phyloP scores from a whole-genome alignment of 1,139 yeast genomes.

The Lodderomyces orthopsilosis region DNA sequence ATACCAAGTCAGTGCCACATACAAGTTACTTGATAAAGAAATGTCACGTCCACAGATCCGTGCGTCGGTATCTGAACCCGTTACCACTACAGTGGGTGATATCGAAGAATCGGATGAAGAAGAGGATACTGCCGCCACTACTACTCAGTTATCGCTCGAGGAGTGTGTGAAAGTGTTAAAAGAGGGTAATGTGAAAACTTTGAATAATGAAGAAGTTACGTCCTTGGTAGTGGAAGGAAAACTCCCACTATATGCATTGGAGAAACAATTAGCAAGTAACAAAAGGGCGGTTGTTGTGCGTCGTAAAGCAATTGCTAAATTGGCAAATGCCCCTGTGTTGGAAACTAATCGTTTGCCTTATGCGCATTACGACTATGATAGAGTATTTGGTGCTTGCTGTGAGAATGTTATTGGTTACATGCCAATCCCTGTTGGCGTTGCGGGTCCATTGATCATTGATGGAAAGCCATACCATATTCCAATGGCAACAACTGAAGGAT shows the following conservation, averaged over 20 bases:
- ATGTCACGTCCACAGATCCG: slow-evolving; percentile 27
- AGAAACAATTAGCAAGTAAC: slow-evolving; percentile 82
- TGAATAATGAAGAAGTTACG: slow-evolving; percentile 71
- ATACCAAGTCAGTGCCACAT: slow-evolving; percentile 47
- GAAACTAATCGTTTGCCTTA: slow-evolving; percentile 75
- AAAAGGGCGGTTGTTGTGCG: slow-evolving; percentile 92
- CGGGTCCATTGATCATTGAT: slow-evolving; percentile 93
- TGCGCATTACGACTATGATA: slow-evolving; percentile 81
- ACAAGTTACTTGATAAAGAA: slow-evolving; percentile 42
- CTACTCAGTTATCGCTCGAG: slow-evolving; percentile 45
- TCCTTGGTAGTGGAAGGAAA: slow-evolving; percentile 71
- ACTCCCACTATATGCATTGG: slow-evolving; percentile 89
- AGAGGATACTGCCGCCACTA: slow-evolving; percentile 26
- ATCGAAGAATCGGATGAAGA: slow-evolving; percentile 17
- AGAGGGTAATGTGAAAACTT: slow-evolving; percentile 65
- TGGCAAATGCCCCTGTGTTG: slow-evolving; percentile 80
- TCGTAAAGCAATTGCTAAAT: slow-evolving; percentile 81
- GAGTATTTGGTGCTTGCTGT: slow-evolving; percentile 98
- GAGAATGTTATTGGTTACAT: slow-evolving; percentile 95
- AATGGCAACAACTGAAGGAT: slow-evolving; percentile 99
- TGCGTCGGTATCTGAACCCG: slow-evolving; percentile 7
- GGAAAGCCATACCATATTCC: slow-evolving; percentile 87
- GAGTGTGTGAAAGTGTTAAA: slow-evolving; percentile 63
- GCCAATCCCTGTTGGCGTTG: slow-evolving; percentile 97
- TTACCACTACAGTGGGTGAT: slow-evolving; percentile 10